These are phyloP conservation scores for Kwoniella mangroviensis DNA, from an alignment of 768 basidiomycete genomes.

Conservation along the genomic window DNA sequence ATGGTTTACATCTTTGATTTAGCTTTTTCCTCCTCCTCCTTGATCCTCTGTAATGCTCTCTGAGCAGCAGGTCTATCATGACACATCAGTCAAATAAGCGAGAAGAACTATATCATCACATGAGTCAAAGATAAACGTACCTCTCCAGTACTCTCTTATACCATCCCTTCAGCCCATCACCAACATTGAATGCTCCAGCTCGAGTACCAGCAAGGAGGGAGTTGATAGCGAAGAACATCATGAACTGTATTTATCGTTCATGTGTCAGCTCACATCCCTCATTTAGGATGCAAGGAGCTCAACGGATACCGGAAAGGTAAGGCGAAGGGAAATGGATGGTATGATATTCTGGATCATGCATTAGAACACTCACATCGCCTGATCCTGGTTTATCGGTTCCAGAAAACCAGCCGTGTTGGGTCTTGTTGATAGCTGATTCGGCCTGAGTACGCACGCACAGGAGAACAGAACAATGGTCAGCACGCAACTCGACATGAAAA, in stretches of 20 bases:
- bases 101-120: neutral
- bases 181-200: conserved; percentile 36
- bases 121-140: conserved; percentile 26
- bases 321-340: neutral
- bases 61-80: conserved; percentile 42
- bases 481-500: no score
- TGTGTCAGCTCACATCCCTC: neutral
- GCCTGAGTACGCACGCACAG: conserved; percentile 29
- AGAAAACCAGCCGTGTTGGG: conserved; percentile 42
- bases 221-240: conserved; percentile 53
- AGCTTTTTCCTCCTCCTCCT: conserved; percentile 48
- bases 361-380: conserved; percentile 44
- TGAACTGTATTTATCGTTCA: conserved; percentile 36
- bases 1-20: conserved; percentile 38
- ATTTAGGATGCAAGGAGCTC: no score
- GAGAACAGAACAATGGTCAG: no score
- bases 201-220: conserved; percentile 36
- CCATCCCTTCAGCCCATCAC: conserved; percentile 39
- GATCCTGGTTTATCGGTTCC: conserved; percentile 44
- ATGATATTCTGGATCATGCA: neutral
- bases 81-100: neutral
- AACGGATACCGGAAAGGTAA: neutral
- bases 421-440: conserved; percentile 43
- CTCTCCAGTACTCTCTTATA: conserved; percentile 39
- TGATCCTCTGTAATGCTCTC: conserved; percentile 42